These are phyloP conservation scores for Echinochloa phyllopogon DNA, from an alignment of 176 grass and related monocot species.

Conservation along the genomic window DNA sequence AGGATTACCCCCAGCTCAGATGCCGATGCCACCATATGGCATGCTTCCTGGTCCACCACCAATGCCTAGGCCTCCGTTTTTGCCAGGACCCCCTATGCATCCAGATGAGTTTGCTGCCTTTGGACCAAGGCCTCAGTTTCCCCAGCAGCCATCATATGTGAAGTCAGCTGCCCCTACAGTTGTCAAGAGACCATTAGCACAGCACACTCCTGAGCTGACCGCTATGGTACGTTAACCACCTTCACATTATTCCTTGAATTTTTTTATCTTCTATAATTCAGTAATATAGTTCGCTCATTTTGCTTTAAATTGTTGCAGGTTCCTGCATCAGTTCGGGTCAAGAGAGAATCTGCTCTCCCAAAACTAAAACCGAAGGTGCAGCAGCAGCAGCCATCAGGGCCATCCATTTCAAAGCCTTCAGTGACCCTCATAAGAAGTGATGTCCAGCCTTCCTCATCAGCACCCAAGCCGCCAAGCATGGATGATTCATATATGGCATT, in stretches of 20 bases:
- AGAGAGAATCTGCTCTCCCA: conserved; percentile 79
- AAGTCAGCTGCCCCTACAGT: conserved; percentile 96
- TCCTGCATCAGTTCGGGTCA: conserved; percentile 94
- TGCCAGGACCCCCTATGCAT: conserved; percentile 54
- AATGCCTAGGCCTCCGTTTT: conserved; percentile 60
- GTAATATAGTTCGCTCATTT: background rate
- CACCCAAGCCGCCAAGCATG: conserved; percentile 77
- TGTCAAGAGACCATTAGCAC: conserved; percentile 94
- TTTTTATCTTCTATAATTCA: background rate
- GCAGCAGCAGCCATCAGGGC: conserved; percentile 52
- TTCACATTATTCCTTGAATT: background rate
- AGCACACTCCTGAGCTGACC: conserved; percentile 94
- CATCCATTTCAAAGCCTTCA: conserved; percentile 52
- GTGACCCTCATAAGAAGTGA: conserved; percentile 53
- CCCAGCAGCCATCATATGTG: conserved; percentile 95
- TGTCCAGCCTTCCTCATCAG: conserved; percentile 38
- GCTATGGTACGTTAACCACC: conserved; percentile 74
- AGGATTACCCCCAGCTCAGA: conserved; percentile 67
- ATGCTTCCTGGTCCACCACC: conserved; percentile 73
- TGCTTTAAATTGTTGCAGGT: conserved; percentile 55
- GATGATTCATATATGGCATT: conserved; percentile 98
- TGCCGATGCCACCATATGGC: conserved; percentile 70
- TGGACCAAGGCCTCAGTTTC: conserved; percentile 62
- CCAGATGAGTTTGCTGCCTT: conserved; percentile 66
- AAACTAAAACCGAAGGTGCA: conserved; percentile 80